A percentile compares a stretch with the other conserved stretches of the same genome.
Conservation (phyloP, 2,329 filamentous ascomycete species). For the Calycina herbarum region DNA sequence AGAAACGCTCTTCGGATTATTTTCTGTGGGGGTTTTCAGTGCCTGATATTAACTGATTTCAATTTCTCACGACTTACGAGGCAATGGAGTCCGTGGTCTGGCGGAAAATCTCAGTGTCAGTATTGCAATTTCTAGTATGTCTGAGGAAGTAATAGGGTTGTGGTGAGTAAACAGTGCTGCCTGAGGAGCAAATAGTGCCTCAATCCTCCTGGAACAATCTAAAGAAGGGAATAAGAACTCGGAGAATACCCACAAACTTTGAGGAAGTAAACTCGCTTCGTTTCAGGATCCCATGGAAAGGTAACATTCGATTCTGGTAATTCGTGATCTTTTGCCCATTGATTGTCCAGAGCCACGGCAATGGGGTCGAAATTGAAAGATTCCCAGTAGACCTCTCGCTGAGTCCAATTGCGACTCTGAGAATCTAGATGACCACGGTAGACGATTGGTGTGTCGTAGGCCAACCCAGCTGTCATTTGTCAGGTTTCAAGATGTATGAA, state of each 20-base stretch:
- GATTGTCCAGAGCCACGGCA: neutral
- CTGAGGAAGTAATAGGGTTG: too few species aligned
- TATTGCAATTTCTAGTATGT: too few species aligned
- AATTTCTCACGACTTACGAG: neutral
- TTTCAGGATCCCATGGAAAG: slow-evolving; percentile 10
- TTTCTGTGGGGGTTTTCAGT: neutral
- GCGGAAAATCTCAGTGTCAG: too few species aligned
- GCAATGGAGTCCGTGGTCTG: slow-evolving; percentile 6
- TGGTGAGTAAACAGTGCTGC: too few species aligned
- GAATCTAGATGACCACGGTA: slow-evolving; percentile 4
- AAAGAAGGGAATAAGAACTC: too few species aligned
- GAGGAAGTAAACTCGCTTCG: slow-evolving; percentile 1
- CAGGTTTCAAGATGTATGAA: neutral
- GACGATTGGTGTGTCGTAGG: neutral
- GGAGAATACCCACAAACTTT: neutral
- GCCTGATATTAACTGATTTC: neutral
- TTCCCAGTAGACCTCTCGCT: neutral
- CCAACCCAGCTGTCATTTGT: slow-evolving; percentile 1
- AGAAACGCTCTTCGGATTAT: neutral
- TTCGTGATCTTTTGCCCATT: neutral
- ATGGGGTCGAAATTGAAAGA: neutral
- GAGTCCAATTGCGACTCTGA: neutral
- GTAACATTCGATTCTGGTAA: neutral
- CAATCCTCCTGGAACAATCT: too few species aligned
- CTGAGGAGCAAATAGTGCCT: too few species aligned